Evolutionary conservation across 805 yeast species (phyloP).

Genomic region (Schizosaccharomyces osmophilus): DNA sequence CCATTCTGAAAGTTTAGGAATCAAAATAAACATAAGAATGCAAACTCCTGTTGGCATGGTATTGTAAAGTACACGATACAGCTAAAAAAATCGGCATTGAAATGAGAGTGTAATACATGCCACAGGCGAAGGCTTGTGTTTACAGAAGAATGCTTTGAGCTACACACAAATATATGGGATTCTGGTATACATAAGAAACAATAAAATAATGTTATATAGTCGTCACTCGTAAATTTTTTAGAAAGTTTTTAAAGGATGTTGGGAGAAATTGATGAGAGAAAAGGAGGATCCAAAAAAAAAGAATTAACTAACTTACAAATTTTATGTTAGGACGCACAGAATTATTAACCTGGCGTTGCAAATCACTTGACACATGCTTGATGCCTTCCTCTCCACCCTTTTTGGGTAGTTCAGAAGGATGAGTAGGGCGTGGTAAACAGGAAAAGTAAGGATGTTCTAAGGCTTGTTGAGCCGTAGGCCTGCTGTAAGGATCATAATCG

Average conservation of each 20-base stretch:
- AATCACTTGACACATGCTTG: not conserved
- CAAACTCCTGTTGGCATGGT: too few relatives aligned
- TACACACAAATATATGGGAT: too few relatives aligned
- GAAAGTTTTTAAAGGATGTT: not conserved
- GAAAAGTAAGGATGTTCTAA: slow-evolving; percentile 45
- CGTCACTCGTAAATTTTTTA: too few relatives aligned
- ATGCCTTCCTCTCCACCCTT: slow-evolving; percentile 1
- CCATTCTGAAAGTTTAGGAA: too few relatives aligned
- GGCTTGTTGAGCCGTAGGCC: slow-evolving; percentile 49
- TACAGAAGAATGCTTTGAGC: too few relatives aligned
- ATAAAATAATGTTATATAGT: too few relatives aligned
- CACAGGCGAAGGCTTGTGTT: too few relatives aligned
- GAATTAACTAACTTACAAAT: not conserved
- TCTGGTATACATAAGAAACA: too few relatives aligned
- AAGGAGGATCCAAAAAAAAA: not conserved
- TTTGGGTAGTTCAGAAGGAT: not conserved
- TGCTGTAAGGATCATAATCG: slow-evolving; percentile 37
- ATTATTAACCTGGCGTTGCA: not conserved
- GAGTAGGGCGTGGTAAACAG: slow-evolving; percentile 27
- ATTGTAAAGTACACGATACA: too few relatives aligned
- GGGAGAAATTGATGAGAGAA: not conserved
- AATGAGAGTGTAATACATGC: too few relatives aligned
- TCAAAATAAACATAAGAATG: too few relatives aligned
- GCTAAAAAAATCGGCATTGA: too few relatives aligned
- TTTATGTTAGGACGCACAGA: not conserved